Base-by-base conservation (phyloP, 2,329 filamentous ascomycete species). In the Fusarium xylarioides region DNA sequence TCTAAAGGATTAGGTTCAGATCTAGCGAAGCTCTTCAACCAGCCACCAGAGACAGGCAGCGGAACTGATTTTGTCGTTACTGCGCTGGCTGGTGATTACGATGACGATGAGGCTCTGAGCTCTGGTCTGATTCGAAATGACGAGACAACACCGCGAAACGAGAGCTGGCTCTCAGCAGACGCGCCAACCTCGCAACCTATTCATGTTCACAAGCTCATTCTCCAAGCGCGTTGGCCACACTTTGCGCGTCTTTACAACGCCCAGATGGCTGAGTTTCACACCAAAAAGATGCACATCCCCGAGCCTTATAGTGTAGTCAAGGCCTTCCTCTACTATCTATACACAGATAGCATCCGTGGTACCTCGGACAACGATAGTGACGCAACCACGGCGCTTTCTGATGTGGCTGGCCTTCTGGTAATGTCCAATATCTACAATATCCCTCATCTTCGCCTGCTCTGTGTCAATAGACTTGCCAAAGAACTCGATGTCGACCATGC, bases 361-460 rank as follows among this genome's bases (percentile, higher is more conserved):
- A 81, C 83, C 10, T 80, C 82, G 4, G 85, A 86, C 32, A 82
- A 84, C n/a, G 84, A 86, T 52, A 85, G 94, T 52, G 90, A 91
- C 66, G 93, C 95, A 40, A 94, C 96, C 83, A 89, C 90, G 1
- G 88, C 92, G 54, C 89, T 98, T 26, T 90, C 91, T 35, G 95
- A 98, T 76, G 95, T 98, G 19, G 95, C 96, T 1, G 95, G 96
- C 14, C 90, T 99, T 82, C 88, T 99, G 7, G 95, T 99, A 73
- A 97, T 99, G 93, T 95, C 95, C 47, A 98, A 98, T 81, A 93
- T 98, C 52, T 99, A 99, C 84, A 95, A 98, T 79, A 97, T 99
- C 85, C 95, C 95, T 3, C 94, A 96, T 75, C 90, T 99, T 30
- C 93, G 95, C 26, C 89, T 97, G 12, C 87, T 98, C 4, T 98